These are phyloP conservation scores for Starmerella stellata DNA, from an alignment of 805 yeast species.

Conservation along the genomic window DNA sequence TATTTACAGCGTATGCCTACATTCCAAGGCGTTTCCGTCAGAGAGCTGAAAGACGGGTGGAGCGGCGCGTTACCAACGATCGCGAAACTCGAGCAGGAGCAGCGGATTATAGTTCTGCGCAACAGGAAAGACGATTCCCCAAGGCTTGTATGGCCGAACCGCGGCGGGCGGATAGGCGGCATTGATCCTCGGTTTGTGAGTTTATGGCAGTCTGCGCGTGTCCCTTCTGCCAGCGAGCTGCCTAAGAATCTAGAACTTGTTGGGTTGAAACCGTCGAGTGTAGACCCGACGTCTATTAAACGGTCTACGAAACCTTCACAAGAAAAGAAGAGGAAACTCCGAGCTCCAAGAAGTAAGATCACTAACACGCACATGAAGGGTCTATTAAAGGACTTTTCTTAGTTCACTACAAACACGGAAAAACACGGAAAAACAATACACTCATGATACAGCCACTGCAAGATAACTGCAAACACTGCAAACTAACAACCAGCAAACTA, in stretches of 20 bases:
- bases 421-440: no score
- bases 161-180: slow-evolving; percentile 51
- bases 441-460: no score
- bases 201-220: slow-evolving; percentile 61
- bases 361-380: slow-evolving; percentile 97
- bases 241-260: slow-evolving; percentile 61
- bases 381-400: slow-evolving; percentile 62
- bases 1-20: slow-evolving; percentile 66
- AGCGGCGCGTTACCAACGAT: slow-evolving; percentile 67
- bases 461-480: no score
- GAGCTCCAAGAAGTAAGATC: slow-evolving; percentile 77
- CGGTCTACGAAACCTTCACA: slow-evolving; percentile 35
- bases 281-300: slow-evolving; percentile 88
- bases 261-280: slow-evolving; percentile 90
- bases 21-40: slow-evolving; percentile 71
- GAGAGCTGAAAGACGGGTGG: slow-evolving; percentile 83
- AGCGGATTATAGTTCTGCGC: slow-evolving; percentile 63
- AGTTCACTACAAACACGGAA: no score
- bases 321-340: slow-evolving; percentile 63
- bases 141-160: slow-evolving; percentile 79
- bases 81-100: slow-evolving; percentile 55
- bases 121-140: slow-evolving; percentile 90
- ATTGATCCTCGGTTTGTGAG: slow-evolving; percentile 67
- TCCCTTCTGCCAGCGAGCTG: slow-evolving; percentile 68
- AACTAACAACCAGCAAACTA: no score